Evolutionary conservation across 371 early-diverging fungal species (phyloP), one percentile per base, ranked within the genome.

Genomic region (Apophysomyces trapeziformis): DNA sequence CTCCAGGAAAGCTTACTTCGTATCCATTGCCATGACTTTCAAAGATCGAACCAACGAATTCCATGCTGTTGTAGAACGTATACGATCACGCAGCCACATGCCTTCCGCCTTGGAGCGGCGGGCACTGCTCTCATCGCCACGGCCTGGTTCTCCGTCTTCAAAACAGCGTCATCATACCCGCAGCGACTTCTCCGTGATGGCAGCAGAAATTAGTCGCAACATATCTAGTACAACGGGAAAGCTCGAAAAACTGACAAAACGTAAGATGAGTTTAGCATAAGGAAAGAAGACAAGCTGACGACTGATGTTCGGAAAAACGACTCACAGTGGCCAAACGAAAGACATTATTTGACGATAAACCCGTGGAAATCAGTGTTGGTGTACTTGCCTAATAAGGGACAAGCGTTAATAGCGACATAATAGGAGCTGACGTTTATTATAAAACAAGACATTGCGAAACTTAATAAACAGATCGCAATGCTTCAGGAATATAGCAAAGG

Each of bases 391-490:
- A 67, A 21, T 4, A 13, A 60, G 47, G 38, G 8, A 5, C 8
- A 50, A 21, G 1, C 8, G 21, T 50, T 50, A 21, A 50, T 26
- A 50, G 54, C n/a, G 21, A 21, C 21, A 11, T 50, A 5, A 12
- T 89, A 96, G 91, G 94, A 95, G 77, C 84, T 98, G 71, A 95
- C 96, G 18, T 89, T 88, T 72, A 89, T 93, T 58, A 96, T 97
- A 70, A 97, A 97, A 76, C 95, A 95, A 87, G 94, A 96, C 66
- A 96, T 98, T 68, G 95, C 95, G 37, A 90, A 90, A 60, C 83
- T 97, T 58, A 96, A 96, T 73, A 88, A 89, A 60, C 95, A 96
- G 77, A 96, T 98, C 59, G 86, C 92, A 14, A 88, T 87, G 73
- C 83, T 98, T 41, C 93, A 95, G 73, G 84, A 78, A 16, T 86